Conservation (phyloP, 2,329 filamentous ascomycete genomes). For the Apiospora pterosperma region DNA sequence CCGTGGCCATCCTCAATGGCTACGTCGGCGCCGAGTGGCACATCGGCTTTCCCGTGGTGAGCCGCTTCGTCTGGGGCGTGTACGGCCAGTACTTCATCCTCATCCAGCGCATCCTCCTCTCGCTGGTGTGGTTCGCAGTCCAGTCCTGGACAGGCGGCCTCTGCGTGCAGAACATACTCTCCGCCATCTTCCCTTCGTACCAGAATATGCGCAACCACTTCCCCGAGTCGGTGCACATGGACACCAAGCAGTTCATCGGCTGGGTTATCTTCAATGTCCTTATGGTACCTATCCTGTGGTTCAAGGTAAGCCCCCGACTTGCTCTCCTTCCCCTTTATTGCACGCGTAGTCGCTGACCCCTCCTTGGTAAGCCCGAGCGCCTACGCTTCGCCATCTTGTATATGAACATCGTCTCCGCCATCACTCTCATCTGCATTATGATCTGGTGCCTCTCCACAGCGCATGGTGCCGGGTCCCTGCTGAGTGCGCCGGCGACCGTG, state of each 20-base stretch:
- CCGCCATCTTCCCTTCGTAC: neutral
- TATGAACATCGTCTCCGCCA: neutral
- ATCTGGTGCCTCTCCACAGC: neutral
- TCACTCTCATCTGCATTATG: neutral
- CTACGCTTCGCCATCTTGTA: neutral
- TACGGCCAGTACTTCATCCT: neutral
- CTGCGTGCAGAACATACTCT: neutral
- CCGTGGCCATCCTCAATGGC: conserved; percentile 35
- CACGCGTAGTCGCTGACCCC: neutral
- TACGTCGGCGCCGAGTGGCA: conserved; percentile 85
- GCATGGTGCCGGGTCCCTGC: neutral
- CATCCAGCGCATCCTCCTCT: neutral
- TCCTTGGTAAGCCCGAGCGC: neutral
- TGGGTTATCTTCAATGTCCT: neutral
- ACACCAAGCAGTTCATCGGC: neutral
- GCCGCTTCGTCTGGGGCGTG: neutral
- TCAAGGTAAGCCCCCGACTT: neutral
- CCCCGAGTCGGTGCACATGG: neutral
- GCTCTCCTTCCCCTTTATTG: neutral
- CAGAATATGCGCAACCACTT: neutral
- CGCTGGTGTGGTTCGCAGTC: neutral
- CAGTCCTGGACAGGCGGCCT: conserved; percentile 1
- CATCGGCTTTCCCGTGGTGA: conserved; percentile 80
- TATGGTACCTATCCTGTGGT: neutral
- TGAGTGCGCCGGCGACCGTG: neutral